phyloP scores from a whole-genome alignment of 805 yeast genomes.

The Barnettozyma salicaria region DNA sequence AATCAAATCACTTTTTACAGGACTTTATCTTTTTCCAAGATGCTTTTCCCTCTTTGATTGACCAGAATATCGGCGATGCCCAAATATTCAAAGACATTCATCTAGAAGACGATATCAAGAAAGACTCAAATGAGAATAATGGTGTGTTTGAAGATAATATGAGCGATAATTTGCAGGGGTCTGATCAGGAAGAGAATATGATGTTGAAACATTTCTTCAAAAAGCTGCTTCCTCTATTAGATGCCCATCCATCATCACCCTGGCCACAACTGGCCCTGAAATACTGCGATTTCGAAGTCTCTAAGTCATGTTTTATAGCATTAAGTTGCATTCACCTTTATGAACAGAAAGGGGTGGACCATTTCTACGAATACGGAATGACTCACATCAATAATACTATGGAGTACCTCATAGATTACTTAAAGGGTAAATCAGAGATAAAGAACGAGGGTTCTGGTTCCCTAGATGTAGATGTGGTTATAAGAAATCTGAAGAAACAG shows the following conservation, averaged over 20 bases:
- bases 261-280: conserved; percentile 55
- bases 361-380: conserved; percentile 46
- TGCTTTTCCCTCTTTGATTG: conserved; percentile 20
- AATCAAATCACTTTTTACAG: conserved; percentile 10
- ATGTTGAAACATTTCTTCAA: conserved; percentile 52
- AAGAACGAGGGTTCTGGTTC: conserved; percentile 13
- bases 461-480: conserved; percentile 31
- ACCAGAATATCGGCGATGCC: conserved; percentile 17
- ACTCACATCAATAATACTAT: conserved; percentile 50
- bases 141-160: not conserved
- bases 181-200: conserved; percentile 46
- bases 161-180: conserved; percentile 13
- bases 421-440: conserved; percentile 26
- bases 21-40: conserved; percentile 26
- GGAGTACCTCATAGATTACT: conserved; percentile 45
- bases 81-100: conserved; percentile 7
- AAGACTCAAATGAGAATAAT: not conserved
- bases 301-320: conserved; percentile 52
- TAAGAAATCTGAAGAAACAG: conserved; percentile 32
- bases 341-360: conserved; percentile 46
- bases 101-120: not conserved
- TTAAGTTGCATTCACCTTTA: conserved; percentile 53
- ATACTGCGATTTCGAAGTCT: conserved; percentile 52
- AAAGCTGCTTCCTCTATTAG: conserved; percentile 45
- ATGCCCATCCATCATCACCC: conserved; percentile 55